Conservation (phyloP, 495 filamentous ascomycete genomes). For the Penicillium soppii region DNA sequence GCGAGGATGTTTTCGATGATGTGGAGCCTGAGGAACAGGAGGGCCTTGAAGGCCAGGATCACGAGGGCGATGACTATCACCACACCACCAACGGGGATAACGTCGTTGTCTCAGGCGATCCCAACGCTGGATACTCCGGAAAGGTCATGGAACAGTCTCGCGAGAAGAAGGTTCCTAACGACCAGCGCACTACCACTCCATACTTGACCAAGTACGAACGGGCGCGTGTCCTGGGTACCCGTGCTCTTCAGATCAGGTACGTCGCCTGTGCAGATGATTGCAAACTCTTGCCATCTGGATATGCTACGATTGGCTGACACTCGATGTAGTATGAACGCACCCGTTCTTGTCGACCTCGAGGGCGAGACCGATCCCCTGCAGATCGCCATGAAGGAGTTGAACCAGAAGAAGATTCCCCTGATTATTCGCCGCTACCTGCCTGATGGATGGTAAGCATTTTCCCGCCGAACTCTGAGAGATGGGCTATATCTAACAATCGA, state of each 20-base stretch:
- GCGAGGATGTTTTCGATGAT: conserved; percentile 66
- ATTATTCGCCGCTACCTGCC: conserved; percentile 93
- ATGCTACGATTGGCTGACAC: conserved; percentile 10
- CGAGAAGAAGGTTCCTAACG: conserved; percentile 87
- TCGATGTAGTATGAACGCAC: conserved; percentile 83
- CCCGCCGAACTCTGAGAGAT: not conserved
- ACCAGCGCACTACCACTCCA: conserved; percentile 87
- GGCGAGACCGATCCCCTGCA: conserved; percentile 97
- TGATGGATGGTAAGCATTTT: conserved; percentile 83
- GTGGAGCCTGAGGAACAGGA: conserved; percentile 57
- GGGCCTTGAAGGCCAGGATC: conserved; percentile 37
- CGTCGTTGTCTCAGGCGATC: conserved; percentile 72
- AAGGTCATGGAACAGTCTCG: conserved; percentile 63
- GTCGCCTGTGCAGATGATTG: conserved; percentile 23
- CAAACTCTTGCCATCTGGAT: not conserved
- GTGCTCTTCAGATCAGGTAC: conserved; percentile 94
- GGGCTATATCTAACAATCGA: conserved; percentile 1
- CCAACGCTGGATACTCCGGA: conserved; percentile 58
- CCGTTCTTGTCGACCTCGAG: conserved; percentile 92
- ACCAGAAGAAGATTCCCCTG: conserved; percentile 97
- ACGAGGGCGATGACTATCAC: conserved; percentile 53
- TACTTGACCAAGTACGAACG: conserved; percentile 99
- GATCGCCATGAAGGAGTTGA: conserved; percentile 94
- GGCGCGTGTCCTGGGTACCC: conserved; percentile 86
- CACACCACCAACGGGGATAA: conserved; percentile 50